Evolutionary conservation across 805 yeast genomes (phyloP).

Genomic region (Spathaspora passalidarum): DNA sequence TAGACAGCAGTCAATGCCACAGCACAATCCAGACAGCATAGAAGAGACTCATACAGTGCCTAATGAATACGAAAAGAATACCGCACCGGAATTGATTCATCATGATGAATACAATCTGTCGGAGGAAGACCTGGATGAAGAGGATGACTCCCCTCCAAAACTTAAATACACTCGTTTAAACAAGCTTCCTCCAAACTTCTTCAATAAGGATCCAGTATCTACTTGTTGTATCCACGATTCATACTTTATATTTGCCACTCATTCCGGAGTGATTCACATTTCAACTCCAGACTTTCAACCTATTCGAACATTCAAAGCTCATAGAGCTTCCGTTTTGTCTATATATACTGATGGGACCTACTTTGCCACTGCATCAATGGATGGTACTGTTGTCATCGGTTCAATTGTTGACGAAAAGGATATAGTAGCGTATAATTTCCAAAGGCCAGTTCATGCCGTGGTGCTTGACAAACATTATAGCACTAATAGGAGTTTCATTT

Average conservation of each 20-base stretch:
- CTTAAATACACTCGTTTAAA: slow-evolving; percentile 71
- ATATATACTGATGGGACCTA: slow-evolving; percentile 68
- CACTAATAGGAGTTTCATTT: slow-evolving; percentile 61
- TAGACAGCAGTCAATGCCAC: too few species aligned
- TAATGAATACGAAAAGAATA: too few species aligned
- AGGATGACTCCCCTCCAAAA: slow-evolving; percentile 62
- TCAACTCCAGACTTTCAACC: slow-evolving; percentile 56
- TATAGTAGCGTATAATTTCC: slow-evolving; percentile 73
- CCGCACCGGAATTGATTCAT: too few species aligned
- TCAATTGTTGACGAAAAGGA: slow-evolving; percentile 60
- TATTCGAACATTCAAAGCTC: slow-evolving; percentile 75
- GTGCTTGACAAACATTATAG: slow-evolving; percentile 71
- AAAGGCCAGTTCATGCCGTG: slow-evolving; percentile 85
- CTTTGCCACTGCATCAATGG: slow-evolving; percentile 88
- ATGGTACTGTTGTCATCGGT: slow-evolving; percentile 87
- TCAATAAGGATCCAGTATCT: slow-evolving; percentile 75
- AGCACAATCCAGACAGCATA: too few species aligned
- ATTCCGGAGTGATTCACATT: slow-evolving; percentile 77
- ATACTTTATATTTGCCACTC: slow-evolving; percentile 81
- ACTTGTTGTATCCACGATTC: slow-evolving; percentile 57
- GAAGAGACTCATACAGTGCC: too few species aligned
- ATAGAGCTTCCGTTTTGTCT: slow-evolving; percentile 77
- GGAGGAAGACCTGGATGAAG: too few species aligned
- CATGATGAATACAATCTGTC: too few species aligned
- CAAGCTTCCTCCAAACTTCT: slow-evolving; percentile 67